Conservation (phyloP, 257 asterid species). For the Datura wrightii region DNA sequence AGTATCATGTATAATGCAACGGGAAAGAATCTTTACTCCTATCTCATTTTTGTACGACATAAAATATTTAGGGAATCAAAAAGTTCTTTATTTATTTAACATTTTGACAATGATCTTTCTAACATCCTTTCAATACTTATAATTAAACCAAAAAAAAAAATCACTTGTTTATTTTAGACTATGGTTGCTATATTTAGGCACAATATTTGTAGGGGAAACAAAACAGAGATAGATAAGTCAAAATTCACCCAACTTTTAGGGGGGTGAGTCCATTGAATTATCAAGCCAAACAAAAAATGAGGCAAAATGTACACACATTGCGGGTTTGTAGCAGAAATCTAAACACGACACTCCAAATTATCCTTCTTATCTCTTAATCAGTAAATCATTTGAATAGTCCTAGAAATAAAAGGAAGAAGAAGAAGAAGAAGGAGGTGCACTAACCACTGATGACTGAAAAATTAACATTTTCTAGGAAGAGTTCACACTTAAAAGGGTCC, state of each 20-base stretch:
- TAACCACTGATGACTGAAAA: neutral
- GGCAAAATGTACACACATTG: neutral
- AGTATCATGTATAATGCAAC: neutral
- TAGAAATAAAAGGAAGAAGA: neutral
- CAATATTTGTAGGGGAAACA: neutral
- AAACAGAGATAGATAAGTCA: neutral
- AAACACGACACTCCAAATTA: neutral
- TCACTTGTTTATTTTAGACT: too few species aligned
- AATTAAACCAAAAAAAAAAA: neutral
- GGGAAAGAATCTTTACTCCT: neutral
- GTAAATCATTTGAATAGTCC: neutral
- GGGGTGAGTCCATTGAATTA: neutral
- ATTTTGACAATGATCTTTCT: neutral
- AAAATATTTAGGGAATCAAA: neutral
- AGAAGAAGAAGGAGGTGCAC: neutral
- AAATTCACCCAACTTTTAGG: slow-evolving; percentile 1
- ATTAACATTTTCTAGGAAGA: neutral
- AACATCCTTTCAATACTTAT: neutral
- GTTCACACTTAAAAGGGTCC: too few species aligned
- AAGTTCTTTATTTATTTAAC: neutral
- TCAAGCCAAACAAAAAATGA: neutral
- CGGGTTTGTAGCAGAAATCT: neutral
- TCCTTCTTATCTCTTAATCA: neutral
- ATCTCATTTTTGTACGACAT: neutral
- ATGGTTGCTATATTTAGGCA: neutral